Conservation (phyloP, 1,139 yeast species). For the Suhomyces kunorum region DNA sequence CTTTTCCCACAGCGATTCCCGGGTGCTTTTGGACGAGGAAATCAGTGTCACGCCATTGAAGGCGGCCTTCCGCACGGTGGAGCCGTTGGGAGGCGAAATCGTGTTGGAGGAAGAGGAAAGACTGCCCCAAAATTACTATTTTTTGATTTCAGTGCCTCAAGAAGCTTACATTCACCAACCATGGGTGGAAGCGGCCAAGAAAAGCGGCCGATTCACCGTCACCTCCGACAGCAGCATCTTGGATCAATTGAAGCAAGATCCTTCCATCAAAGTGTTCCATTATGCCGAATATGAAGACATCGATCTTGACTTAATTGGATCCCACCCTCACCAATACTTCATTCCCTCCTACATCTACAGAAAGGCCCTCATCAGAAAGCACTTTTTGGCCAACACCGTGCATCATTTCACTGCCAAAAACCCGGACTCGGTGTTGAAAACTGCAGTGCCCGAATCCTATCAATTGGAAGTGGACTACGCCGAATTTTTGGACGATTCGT, state of each 20-base stretch:
- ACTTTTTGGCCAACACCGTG: constrained; percentile 79
- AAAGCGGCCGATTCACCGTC: constrained; percentile 29
- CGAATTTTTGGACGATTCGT: constrained; percentile 88
- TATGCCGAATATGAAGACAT: constrained; percentile 90
- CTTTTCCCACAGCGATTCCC: constrained; percentile 55
- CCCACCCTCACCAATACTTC: constrained; percentile 49
- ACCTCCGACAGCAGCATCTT: constrained; percentile 28
- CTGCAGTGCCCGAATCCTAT: constrained; percentile 72
- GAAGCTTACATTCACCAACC: constrained; percentile 63
- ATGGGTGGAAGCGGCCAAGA: constrained; percentile 42
- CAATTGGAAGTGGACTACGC: constrained; percentile 93
- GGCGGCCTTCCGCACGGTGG: constrained; percentile 66
- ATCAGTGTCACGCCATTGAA: constrained; percentile 79
- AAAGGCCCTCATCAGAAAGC: constrained; percentile 87
- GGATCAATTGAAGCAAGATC: constrained; percentile 21
- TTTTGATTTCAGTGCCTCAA: constrained; percentile 37
- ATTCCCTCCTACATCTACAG: constrained; percentile 82
- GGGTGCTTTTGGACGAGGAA: constrained; percentile 53
- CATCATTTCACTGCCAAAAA: constrained; percentile 71
- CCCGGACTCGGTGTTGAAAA: constrained; percentile 61
- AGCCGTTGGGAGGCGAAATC: constrained; percentile 60
- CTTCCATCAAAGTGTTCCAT: constrained; percentile 53
- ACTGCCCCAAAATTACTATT: constrained; percentile 3
- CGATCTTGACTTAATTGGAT: constrained; percentile 63
- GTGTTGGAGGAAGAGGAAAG: constrained; percentile 24